Evolutionary conservation across 345 rosid genomes (phyloP).

Genomic region (Syzygium jambos): DNA sequence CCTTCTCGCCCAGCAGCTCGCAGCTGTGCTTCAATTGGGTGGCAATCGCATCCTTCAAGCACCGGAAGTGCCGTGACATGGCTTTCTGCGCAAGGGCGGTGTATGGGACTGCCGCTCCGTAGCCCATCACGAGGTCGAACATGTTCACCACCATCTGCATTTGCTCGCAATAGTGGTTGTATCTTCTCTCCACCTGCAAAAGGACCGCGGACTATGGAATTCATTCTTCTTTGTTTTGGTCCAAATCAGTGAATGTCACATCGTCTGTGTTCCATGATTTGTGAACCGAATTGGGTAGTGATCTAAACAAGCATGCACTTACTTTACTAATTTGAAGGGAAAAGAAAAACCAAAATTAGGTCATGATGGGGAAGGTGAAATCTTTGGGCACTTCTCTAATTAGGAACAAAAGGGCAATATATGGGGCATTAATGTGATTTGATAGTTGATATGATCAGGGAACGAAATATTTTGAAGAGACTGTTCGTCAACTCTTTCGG

Average conservation of each 20-base stretch:
- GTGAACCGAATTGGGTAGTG: neutral
- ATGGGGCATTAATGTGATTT: neutral
- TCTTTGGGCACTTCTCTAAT: neutral
- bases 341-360: neutral
- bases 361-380: neutral
- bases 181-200: constrained; percentile 83
- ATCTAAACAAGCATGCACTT: neutral
- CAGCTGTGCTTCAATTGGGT: constrained; percentile 69
- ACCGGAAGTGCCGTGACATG: constrained; percentile 93
- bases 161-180: constrained; percentile 89
- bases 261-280: neutral
- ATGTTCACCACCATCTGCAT: constrained; percentile 98
- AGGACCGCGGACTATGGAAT: neutral
- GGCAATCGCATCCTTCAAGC: constrained; percentile 74
- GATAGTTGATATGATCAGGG: neutral
- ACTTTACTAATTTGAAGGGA: neutral
- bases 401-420: neutral
- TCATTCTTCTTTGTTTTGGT: neutral
- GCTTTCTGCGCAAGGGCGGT: constrained; percentile 96
- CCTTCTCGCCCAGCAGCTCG: constrained; percentile 77
- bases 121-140: constrained; percentile 90
- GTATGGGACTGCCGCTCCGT: constrained; percentile 82
- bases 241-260: neutral
- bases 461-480: neutral
- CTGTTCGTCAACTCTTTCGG: neutral